Percentiles rank a stretch among this genome's conserved stretches.
These are phyloP conservation scores for Trichoderma sp. DNA, from an alignment of 2,329 filamentous ascomycete genomes.

Conservation along the genomic window DNA sequence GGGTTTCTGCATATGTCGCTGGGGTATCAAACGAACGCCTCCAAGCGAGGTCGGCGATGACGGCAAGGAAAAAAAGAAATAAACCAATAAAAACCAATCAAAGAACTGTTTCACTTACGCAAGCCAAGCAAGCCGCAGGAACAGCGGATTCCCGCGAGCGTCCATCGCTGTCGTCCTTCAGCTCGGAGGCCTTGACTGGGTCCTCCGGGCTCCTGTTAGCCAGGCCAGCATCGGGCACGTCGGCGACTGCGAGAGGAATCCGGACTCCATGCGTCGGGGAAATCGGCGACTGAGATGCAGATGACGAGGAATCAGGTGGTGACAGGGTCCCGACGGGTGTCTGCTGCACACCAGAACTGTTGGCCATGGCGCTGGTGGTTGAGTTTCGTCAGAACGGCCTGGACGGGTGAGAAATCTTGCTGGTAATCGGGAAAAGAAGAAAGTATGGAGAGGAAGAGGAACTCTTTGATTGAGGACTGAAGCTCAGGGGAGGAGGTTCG, in stretches of 20 bases:
- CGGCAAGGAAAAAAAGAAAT: background rate
- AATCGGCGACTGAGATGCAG: slow-evolving; percentile 20
- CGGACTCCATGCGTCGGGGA: slow-evolving; percentile 16
- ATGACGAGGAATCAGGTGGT: slow-evolving; percentile 14
- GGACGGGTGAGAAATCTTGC: background rate
- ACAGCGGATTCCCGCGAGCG: slow-evolving; percentile 36
- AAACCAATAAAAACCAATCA: background rate
- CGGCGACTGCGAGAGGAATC: slow-evolving; percentile 9
- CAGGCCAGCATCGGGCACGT: slow-evolving; percentile 3
- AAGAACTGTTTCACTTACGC: slow-evolving; percentile 41
- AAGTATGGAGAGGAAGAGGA: background rate
- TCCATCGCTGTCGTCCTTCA: slow-evolving; percentile 19
- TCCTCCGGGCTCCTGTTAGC: slow-evolving; percentile 14
- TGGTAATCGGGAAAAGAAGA: background rate
- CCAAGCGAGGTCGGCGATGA: slow-evolving; percentile 11
- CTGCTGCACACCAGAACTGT: slow-evolving; percentile 19
- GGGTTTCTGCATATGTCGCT: background rate
- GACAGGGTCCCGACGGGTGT: slow-evolving; percentile 17
- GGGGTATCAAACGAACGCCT: background rate
- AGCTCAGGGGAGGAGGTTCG: slow-evolving; percentile 13
- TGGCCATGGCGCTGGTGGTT: slow-evolving; percentile 16
- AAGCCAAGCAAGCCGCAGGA: slow-evolving; percentile 54
- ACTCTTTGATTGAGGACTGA: background rate
- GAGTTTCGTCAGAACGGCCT: background rate
- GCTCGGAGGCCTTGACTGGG: background rate